Base-by-base conservation (phyloP, 2,329 filamentous ascomycete species). In the Lachnellula hyalina region DNA sequence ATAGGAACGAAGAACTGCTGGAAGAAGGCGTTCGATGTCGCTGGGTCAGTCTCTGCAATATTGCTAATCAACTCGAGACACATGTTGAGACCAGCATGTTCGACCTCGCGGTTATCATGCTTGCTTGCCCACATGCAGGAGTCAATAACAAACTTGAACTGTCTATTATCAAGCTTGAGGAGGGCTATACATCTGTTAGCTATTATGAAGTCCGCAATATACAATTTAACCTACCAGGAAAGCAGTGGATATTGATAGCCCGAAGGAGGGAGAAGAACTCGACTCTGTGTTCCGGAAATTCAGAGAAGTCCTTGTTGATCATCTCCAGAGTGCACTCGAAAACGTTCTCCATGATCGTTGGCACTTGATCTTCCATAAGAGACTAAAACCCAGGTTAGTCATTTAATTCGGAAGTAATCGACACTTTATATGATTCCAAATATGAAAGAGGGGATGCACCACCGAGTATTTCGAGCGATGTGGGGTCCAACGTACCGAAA, bases 91-190 rank as follows among this genome's bases (percentile, higher is more conserved):
- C 94, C 94, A 40, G 94, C 95, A 63, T 89, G 90, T 74, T 99
- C 94, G 32, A 99, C 94, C 69, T 96, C 91, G 57, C 94, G 89
- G 75, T 99, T 99, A 76, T 99, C 94, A 73, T 99, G 94, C 78
- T 99, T 99, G 78, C 93, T 96, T n/a, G 95, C 94, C 95, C 94
- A 99, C 81, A 97, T 91, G 79, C 95, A 99, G 36, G 93, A 96
- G 72, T 99, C 94, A 63, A 99, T 97, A 66, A 99, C 92, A 69
- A 97, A 96, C 76, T 99, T 99, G 84, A 99, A 99, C 70, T 96
- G 94, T 56, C 90, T 85, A 67, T 90, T 93, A 70, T 99, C 93
- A 35, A 99, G 84, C 73, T 96, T 95, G 62, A 99, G 80, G 21
- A 99, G 81, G 1, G 94, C 84, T 79, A 55, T 45, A 56, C 59